These are phyloP conservation scores for Kuraishia floccosa DNA, from an alignment of 805 yeast genomes.

Conservation along the genomic window DNA sequence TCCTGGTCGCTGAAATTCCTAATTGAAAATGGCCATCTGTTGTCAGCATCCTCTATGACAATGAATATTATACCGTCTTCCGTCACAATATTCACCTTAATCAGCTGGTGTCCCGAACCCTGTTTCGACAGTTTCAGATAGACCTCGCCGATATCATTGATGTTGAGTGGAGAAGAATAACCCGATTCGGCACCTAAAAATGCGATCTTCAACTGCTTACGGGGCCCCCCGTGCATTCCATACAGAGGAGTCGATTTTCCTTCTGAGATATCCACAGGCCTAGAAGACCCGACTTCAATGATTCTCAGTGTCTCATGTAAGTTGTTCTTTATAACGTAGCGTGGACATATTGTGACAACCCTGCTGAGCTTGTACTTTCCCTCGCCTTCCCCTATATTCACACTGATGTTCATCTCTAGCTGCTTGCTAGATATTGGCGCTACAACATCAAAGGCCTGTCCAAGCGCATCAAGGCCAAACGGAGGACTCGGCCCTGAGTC, in stretches of 20 bases:
- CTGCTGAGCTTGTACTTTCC: constrained; percentile 74
- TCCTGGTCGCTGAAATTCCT: constrained; percentile 85
- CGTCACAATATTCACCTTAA: constrained; percentile 64
- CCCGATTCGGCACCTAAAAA: constrained; percentile 42
- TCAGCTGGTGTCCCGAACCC: constrained; percentile 44
- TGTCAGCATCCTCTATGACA: constrained; percentile 58
- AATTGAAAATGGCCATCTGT: constrained; percentile 87
- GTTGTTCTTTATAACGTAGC: constrained; percentile 65
- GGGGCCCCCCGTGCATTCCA: constrained; percentile 41
- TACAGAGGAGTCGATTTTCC: constrained; percentile 47
- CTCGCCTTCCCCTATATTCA: constrained; percentile 68
- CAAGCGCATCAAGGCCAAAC: constrained; percentile 81
- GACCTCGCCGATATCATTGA: constrained; percentile 76
- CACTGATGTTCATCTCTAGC: constrained; percentile 64
- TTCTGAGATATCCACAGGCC: constrained; percentile 31
- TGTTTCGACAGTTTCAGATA: constrained; percentile 59
- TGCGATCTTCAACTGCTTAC: constrained; percentile 52
- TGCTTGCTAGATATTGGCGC: constrained; percentile 36
- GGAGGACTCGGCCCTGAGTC: constrained; percentile 67
- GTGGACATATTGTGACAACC: constrained; percentile 70
- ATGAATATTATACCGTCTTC: constrained; percentile 78
- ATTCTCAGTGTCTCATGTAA: constrained; percentile 44
- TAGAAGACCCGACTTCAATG: constrained; percentile 58
- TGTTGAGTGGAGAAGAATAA: constrained; percentile 85
- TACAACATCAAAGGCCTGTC: constrained; percentile 53